Base-by-base conservation (phyloP, 306 rosid species). In the Medicago lupulina region DNA sequence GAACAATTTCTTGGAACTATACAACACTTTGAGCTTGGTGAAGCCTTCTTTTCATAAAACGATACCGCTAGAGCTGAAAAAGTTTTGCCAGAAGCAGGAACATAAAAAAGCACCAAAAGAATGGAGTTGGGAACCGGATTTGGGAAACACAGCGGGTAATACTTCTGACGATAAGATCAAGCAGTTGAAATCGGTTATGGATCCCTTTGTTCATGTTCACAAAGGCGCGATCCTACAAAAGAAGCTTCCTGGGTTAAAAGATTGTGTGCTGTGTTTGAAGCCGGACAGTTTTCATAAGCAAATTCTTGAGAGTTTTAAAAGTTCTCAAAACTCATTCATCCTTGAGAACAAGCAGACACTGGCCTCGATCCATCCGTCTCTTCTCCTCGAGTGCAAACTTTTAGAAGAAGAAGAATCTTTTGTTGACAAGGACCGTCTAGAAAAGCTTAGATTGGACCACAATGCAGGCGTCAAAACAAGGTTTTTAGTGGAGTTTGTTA, bases 281-380 rank as follows among this genome's bases (percentile, higher is more conserved):
- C 80, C 85, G 0, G 71, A 40, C 2, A 25, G 19, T 7, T 10
- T 74, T 16, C 87, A 84, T 80, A 66, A 77, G 57, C 16, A 2
- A 36, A 65, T 81, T 65, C 75, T 84, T 17, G 47, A 77, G 41
- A 44, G 75, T 51, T 67, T 84, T 53, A 51, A 69, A 36, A 2
- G 17, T 36, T 60, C 61, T n/a, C 80, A 68, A 7, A 50, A 8
- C 2, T 2, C 47, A 13, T 15, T 77, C 2, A 15, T 7, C 4
- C 73, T 76, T 44, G 82, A 84, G 9, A 60, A 68, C 31, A 84
- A 68, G 71, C 13, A 60, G 65, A 64, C 78, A 0, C 8, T 84
- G 71, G 78, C 43, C 5, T 84, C 87, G 3, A 39, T 80, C 61
- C 87, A 84, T 69, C 87, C 87, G 4, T 80, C 87, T 4, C 85